These are phyloP conservation scores for Aegle marmelos DNA, from an alignment of 345 rosid genomes.

Conservation along the genomic window DNA sequence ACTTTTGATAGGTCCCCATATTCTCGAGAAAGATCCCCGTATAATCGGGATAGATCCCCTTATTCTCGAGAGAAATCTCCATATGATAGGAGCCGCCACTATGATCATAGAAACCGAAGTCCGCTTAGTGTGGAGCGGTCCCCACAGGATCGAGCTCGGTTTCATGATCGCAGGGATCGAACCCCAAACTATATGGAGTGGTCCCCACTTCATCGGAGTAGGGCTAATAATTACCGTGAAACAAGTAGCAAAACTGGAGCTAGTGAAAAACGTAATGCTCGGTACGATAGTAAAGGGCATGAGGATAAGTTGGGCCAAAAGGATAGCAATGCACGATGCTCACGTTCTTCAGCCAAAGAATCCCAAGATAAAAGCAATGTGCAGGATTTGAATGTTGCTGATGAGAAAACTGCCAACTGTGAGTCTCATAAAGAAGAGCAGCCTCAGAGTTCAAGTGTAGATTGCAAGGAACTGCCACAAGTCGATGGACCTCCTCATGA, in stretches of 20 bases:
- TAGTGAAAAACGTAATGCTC: constrained; percentile 61
- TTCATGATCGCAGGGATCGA: constrained; percentile 63
- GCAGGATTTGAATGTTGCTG: constrained; percentile 30
- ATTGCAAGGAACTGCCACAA: constrained; percentile 43
- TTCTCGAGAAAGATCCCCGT: constrained; percentile 31
- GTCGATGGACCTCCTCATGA: constrained; percentile 50
- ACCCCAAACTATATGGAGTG: constrained; percentile 56
- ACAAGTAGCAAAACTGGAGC: constrained; percentile 54
- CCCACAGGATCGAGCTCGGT: constrained; percentile 48
- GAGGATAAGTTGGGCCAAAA: constrained; percentile 54
- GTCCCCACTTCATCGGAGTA: constrained; percentile 58
- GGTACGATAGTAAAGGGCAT: constrained; percentile 38
- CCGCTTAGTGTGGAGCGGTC: constrained; percentile 68
- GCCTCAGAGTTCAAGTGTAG: constrained; percentile 37
- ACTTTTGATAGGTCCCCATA: constrained; percentile 31
- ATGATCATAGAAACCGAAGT: constrained; percentile 75
- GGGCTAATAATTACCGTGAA: constrained; percentile 44
- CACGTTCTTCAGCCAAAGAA: constrained; percentile 43
- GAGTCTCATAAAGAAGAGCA: constrained; percentile 54
- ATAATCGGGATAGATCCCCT: constrained; percentile 44
- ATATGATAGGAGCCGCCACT: constrained; percentile 56
- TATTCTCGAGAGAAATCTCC: constrained; percentile 68
- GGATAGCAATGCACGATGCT: constrained; percentile 49
- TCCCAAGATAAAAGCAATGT: constrained; percentile 47
- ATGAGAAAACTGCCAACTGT: constrained; percentile 43